Evolutionary conservation across 2,329 filamentous ascomycete genomes (phyloP), one percentile per base, ranked within the genome.

Genomic region (Daldinia sp.): DNA sequence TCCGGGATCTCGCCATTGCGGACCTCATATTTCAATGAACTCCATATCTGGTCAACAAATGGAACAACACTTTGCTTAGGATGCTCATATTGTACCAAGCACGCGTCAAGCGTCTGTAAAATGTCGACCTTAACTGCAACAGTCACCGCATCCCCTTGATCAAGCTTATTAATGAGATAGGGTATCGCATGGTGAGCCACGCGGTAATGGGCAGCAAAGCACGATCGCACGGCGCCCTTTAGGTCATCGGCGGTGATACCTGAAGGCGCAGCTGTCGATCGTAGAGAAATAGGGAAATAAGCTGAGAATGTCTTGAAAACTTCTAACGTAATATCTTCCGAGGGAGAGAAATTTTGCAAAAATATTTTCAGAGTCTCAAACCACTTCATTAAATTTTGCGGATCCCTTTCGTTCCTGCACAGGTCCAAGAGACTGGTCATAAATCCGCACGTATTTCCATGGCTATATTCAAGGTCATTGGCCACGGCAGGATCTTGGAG

Each of bases 21-120:
- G 10, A 87, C 85, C 66, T 88, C 85, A 63, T 86, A 87, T 70
- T 87, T 88, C 47, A 88, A 80, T n/a, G 84, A 85, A 27, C 79
- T 78, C 85, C 85, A 88, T 47, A 87, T 81, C 43, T 82, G 79
- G 50, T 81, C 77, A 15, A 79, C 75, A 49, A 83, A 81, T 0
- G 85, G 84, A 1, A 76, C 77, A 11, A 87, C 71, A 7, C 79
- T 82, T 55, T 81, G 75, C 30, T 80, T 75, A 0, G 82, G 77
- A 35, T 82, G 74, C 1, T 78, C 73, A 61, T 86, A 87, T 25
- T 79, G 72, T 10, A 80, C 78, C 15, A 87, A 69, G 60, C 84
- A 87, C 3, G 83, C 82, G 48, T 81, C 79, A 32, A 87, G 79
- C 0, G 85, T 87, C 59, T 79, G 80, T 17, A 87, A 73, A 29